Base-by-base conservation (phyloP, 805 yeast species). In the Candida germanica region DNA sequence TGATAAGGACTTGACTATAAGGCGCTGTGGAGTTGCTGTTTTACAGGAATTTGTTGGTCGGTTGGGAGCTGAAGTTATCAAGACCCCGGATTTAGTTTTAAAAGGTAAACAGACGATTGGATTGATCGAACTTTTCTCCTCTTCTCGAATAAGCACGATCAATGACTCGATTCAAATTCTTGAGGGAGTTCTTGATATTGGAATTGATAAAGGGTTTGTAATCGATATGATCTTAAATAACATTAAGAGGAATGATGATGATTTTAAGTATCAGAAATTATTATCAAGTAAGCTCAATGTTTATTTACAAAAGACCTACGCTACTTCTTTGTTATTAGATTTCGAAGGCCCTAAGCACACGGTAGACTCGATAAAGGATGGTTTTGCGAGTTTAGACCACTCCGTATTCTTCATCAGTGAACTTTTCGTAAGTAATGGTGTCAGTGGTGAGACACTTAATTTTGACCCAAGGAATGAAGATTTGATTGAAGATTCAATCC, bases 11-110 rank as follows among this genome's bases (percentile, higher is more conserved):
- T 62, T 87, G 13, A 70, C 80, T 40, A 75, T 88, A 5, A 67
- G 96, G 38, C 66, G 94, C 39, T 89, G 96, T 12, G 81, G 89
- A 1, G 68, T 87, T 4, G 96, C 97, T 1, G 91, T 93, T 0
- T 49, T 89, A 5, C 97, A 89, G 52, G 98, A 89, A 50, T 67
- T 83, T 11, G 54, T 87, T 3, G 98, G 98, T 0, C 62, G 97
- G 24, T 80, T 78, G 51, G 85, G 85, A 1, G 59, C 59, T 9
- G 21, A 38, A 20, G 38, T 69, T 18, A 60, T 78, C 49, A 44
- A 40, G 3, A 33, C 46, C 4, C 14, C 33, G 14, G 47, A 48
- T 10, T 45, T 22, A 1, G 40, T 29, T 3, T 27, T 29, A 1
- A 34, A 59, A 11, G 65, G 73, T 7, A 48, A 51, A 6, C 61